Conservation (phyloP, 169 alveolate species). For the Theileria equi region DNA sequence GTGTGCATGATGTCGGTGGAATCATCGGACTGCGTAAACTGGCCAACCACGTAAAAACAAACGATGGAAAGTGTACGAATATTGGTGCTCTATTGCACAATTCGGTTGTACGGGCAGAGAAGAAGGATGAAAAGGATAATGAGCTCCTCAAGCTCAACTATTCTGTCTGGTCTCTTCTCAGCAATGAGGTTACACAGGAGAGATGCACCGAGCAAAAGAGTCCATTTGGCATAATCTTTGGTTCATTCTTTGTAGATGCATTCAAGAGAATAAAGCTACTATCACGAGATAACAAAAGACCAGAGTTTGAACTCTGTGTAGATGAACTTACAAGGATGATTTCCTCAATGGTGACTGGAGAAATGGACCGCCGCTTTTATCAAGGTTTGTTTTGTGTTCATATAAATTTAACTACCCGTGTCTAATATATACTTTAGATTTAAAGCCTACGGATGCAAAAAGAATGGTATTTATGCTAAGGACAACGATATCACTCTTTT, state of each 20-base stretch:
- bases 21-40: too few species aligned
- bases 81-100: too few species aligned
- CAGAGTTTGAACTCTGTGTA: not conserved
- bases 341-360: not conserved
- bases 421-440: not conserved
- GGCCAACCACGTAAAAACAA: too few species aligned
- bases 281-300: not conserved
- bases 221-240: not conserved
- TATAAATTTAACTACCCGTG: not conserved
- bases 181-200: too few species aligned
- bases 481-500: constrained; percentile 6
- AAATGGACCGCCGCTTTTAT: not conserved
- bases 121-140: too few species aligned
- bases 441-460: not conserved
- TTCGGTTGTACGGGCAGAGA: too few species aligned
- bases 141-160: too few species aligned
- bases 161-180: too few species aligned
- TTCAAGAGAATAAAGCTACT: not conserved
- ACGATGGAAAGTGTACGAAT: too few species aligned
- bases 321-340: not conserved
- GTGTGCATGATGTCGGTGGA: too few species aligned
- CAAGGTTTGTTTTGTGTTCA: not conserved
- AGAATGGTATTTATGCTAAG: constrained; percentile 9
- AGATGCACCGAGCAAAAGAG: too few species aligned
- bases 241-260: not conserved